These are phyloP conservation scores for Xylaria longipes DNA, from an alignment of 495 filamentous ascomycete species.

Conservation along the genomic window DNA sequence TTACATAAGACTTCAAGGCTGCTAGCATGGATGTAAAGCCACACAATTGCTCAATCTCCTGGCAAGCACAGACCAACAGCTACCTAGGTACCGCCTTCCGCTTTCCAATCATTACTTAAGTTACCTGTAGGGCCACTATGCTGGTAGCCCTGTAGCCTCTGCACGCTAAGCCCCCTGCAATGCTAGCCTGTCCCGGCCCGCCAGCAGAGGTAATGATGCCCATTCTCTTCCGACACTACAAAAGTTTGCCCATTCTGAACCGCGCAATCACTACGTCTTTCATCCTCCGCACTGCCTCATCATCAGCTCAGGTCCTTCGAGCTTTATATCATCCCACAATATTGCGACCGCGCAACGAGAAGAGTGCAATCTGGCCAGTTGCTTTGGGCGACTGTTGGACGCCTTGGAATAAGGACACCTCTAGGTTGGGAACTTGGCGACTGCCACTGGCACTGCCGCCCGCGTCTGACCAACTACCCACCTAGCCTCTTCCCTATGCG, in stretches of 20 bases:
- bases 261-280: background rate
- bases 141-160: background rate
- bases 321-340: background rate
- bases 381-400: background rate
- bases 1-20: background rate
- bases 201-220: constrained; percentile 1
- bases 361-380: background rate
- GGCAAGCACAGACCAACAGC: background rate
- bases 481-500: background rate
- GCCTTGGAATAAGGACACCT: constrained; percentile 10
- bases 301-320: background rate
- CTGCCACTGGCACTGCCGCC: background rate
- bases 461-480: background rate
- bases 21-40: too few relatives aligned
- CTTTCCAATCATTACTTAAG: background rate
- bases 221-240: background rate
- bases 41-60: background rate
- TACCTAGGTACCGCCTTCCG: too few relatives aligned
- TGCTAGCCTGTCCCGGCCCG: background rate
- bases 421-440: background rate
- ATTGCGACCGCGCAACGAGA: background rate
- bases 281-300: background rate
- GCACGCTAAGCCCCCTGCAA: background rate
- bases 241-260: background rate
- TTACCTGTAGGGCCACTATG: too few relatives aligned